Evolutionary conservation across 2,329 filamentous ascomycete species (phyloP).

Genomic region (Calonectria montana): DNA sequence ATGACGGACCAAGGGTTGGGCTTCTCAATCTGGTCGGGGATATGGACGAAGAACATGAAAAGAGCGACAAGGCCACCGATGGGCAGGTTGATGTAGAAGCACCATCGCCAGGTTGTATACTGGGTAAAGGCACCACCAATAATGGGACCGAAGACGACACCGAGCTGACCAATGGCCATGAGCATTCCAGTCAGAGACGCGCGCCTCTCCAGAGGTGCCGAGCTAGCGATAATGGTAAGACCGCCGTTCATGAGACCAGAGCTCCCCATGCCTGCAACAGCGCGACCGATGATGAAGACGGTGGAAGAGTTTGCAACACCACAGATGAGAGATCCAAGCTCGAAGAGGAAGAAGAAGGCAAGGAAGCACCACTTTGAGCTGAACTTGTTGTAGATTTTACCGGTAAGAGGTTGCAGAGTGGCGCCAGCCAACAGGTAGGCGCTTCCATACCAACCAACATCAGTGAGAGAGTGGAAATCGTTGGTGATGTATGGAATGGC

Average conservation of each 20-base stretch:
- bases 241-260: background rate
- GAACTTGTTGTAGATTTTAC: conserved; percentile 2
- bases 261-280: conserved; percentile 1
- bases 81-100: conserved; percentile 8
- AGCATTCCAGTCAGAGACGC: background rate
- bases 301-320: background rate
- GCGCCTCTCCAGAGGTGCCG: background rate
- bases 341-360: background rate
- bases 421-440: background rate
- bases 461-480: background rate
- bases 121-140: background rate
- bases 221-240: background rate
- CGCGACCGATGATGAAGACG: conserved; percentile 2
- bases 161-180: background rate
- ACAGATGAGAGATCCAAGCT: background rate
- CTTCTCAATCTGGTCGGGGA: conserved; percentile 3
- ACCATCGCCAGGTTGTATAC: conserved; percentile 8
- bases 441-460: conserved; percentile 1
- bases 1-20: background rate
- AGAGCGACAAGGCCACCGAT: background rate
- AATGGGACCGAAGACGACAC: background rate
- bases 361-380: background rate
- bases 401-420: background rate
- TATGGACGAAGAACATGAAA: background rate
- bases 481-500: conserved; percentile 5